These are phyloP conservation scores for Lactifluus pinguis DNA, from an alignment of 768 basidiomycete genomes.

Conservation along the genomic window DNA sequence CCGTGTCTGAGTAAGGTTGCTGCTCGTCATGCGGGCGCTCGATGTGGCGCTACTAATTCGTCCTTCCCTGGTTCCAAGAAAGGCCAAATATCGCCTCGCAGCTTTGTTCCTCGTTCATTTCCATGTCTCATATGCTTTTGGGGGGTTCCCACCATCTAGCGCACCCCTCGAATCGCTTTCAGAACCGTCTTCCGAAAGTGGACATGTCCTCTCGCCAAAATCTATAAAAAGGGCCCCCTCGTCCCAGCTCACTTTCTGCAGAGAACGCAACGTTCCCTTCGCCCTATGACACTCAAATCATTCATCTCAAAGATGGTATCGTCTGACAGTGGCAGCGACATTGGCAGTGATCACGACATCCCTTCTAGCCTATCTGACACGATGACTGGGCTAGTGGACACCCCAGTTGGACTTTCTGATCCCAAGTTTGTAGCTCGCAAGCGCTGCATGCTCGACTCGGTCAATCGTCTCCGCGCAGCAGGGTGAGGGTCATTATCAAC, in stretches of 20 bases:
- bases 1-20: too few species aligned
- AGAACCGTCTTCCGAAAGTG: not conserved
- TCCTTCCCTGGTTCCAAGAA: too few species aligned
- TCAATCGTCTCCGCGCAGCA: conserved; percentile 52
- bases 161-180: not conserved
- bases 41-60: too few species aligned
- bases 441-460: conserved; percentile 45
- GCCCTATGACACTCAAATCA: not conserved
- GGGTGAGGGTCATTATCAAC: conserved; percentile 35
- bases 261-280: too few species aligned
- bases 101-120: too few species aligned
- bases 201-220: not conserved
- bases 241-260: not conserved
- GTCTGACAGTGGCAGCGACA: not conserved
- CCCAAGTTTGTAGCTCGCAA: conserved; percentile 33
- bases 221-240: not conserved
- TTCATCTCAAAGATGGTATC: not conserved
- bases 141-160: not conserved
- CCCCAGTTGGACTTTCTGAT: conserved; percentile 46
- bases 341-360: not conserved
- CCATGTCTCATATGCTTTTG: too few species aligned
- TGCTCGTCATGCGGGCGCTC: too few species aligned
- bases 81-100: too few species aligned
- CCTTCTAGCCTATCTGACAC: not conserved
- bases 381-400: not conserved